Evolutionary conservation across 108 stramenopile genomes (phyloP).

Genomic region (Cyclostephanos invisitatus): DNA sequence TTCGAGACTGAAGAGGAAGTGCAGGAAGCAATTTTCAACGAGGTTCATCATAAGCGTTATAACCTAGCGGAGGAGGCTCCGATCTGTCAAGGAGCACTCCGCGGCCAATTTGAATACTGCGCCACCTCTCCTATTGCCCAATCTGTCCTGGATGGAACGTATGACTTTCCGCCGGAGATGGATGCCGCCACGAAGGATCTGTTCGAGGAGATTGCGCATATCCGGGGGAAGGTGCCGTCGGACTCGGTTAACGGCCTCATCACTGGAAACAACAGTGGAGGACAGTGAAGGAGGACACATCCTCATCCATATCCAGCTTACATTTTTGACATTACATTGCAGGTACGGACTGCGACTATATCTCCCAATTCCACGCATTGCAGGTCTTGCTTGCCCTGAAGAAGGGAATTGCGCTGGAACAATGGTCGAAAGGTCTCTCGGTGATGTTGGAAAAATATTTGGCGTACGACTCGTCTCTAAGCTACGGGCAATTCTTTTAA

Average conservation of each 20-base stretch:
- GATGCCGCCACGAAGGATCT: too few species aligned
- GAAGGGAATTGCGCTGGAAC: too few species aligned
- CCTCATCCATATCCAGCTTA: not conserved
- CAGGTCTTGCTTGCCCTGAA: not conserved
- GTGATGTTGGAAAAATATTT: too few species aligned
- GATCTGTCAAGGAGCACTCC: constrained; percentile 7
- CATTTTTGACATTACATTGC: not conserved
- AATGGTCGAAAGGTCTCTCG: constrained; percentile 1
- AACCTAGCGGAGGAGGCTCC: constrained; percentile 14
- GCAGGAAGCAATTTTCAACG: constrained; percentile 6
- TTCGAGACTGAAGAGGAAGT: not conserved
- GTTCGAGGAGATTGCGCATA: too few species aligned
- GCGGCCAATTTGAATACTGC: constrained; percentile 13
- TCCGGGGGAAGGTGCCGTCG: too few species aligned
- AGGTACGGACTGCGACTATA: not conserved
- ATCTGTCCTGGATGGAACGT: too few species aligned
- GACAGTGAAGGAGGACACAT: constrained; percentile 2
- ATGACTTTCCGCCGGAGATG: too few species aligned
- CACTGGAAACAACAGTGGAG: not conserved
- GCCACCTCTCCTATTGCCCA: not conserved
- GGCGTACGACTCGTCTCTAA: not conserved
- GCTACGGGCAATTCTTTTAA: constrained; percentile 19
- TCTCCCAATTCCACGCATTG: not conserved
- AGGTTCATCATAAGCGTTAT: not conserved
- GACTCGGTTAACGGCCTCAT: too few species aligned